Evolutionary conservation across 2,329 filamentous ascomycete genomes (phyloP), one percentile per base, ranked within the genome.

Genomic region (Fusarium gaditjirri): DNA sequence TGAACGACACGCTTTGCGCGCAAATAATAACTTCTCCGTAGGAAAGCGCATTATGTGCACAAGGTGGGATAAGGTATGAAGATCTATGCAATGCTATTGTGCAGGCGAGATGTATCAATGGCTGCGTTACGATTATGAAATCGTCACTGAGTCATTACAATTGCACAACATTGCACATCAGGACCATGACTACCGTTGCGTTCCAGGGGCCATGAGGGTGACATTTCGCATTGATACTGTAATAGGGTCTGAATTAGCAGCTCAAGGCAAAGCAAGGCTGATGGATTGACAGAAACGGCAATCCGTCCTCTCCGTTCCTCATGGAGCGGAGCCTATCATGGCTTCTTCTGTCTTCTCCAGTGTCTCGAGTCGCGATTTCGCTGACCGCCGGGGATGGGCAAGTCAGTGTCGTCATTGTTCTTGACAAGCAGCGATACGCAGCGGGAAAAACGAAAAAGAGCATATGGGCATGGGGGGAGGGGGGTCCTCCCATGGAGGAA

Each of bases 401-500:
- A 63, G 41, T 68, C 75, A 75, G 71, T 77, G 75, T 77, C 75
- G 75, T 77, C 75, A 77, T 77, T 38, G 36, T 57, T 63, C 58
- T 49, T 21, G 50, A 54, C 57, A 70, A 65, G 57, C 42, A 70
- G 74, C 72, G 72, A 75, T 72, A 70, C 65, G 50, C 54, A 56
- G 50, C 27, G 36, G 56, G 52, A 70, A 69, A 76, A 67, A 39
- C 33, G 55, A 52, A 62, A 53, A 53, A 39, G 56, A 63, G 57
- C 62, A 61, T 66, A 76, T 74, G 75, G 73, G 58, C 57, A 53
- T 68, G 68, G 61, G 63, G 63, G 62, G 60, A 54, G 60, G 64
- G 31, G 61, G 61, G 70, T 47, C 59, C 61, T 61, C 63, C 65
- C 60, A 70, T 70, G 65, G 64, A 56, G 56, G 75, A 77, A 77